Conservation (phyloP, 2,329 filamentous ascomycete genomes). For the Xylaria sp. region DNA sequence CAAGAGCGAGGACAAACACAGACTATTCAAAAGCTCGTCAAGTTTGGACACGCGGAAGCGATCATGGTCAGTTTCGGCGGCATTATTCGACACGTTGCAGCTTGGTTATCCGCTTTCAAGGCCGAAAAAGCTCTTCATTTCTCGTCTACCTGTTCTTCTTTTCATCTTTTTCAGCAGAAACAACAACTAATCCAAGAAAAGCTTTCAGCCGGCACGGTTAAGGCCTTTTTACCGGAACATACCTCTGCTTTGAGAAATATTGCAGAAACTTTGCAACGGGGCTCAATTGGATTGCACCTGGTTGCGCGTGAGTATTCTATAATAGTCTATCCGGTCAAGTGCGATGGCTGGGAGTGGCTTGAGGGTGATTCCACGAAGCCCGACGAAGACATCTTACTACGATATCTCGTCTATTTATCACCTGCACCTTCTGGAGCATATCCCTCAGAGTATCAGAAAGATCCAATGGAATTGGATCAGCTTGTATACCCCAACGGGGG, state of each 20-base stretch:
- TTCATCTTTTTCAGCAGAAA: constrained; percentile 41
- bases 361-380: constrained; percentile 25
- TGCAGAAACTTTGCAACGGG: constrained; percentile 39
- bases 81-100: constrained; percentile 41
- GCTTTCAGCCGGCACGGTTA: constrained; percentile 42
- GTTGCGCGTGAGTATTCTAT: constrained; percentile 46
- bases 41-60: constrained; percentile 44
- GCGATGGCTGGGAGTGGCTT: constrained; percentile 43
- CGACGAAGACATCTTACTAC: constrained; percentile 35
- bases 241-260: constrained; percentile 40
- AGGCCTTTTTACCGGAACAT: constrained; percentile 34
- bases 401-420: constrained; percentile 45
- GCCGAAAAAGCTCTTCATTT: constrained; percentile 42
- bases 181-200: constrained; percentile 34
- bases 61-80: constrained; percentile 43
- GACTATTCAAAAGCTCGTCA: constrained; percentile 41
- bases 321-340: constrained; percentile 45
- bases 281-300: constrained; percentile 44
- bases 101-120: constrained; percentile 45
- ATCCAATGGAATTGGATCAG: constrained; percentile 19
- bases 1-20: constrained; percentile 44
- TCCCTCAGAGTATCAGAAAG: constrained; percentile 33
- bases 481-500: constrained; percentile 29
- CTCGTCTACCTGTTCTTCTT: constrained; percentile 41
- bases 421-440: constrained; percentile 38